Conservation (phyloP, 495 filamentous ascomycete genomes). For the Cairneyella variabilis region DNA sequence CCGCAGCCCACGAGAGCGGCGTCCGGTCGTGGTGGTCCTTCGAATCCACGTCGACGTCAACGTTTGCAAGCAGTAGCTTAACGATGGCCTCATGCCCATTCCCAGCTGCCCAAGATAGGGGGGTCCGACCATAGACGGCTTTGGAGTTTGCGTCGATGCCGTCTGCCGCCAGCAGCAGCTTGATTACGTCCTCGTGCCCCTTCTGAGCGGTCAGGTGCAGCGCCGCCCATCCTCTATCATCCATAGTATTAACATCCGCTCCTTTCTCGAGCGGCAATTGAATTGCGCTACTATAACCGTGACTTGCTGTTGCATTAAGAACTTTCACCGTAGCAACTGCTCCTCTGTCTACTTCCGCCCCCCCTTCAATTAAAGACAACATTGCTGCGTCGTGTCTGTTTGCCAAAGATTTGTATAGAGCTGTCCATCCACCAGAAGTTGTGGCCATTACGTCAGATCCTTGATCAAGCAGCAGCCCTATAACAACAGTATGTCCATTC, state of each 20-base stretch:
- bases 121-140: too few relatives aligned
- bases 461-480: background rate
- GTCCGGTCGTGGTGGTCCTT: background rate
- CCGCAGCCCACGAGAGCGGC: too few relatives aligned
- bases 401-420: background rate
- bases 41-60: background rate
- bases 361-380: background rate
- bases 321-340: background rate
- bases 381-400: background rate
- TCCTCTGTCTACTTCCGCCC: background rate
- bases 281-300: background rate
- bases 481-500: background rate
- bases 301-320: background rate
- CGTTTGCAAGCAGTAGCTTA: too few relatives aligned
- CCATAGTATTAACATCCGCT: too few relatives aligned
- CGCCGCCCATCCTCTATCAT: too few relatives aligned
- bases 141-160: too few relatives aligned
- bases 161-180: too few relatives aligned
- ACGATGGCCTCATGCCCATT: too few relatives aligned
- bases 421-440: background rate
- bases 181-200: too few relatives aligned
- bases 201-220: too few relatives aligned
- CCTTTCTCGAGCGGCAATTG: too few relatives aligned
- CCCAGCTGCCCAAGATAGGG: too few relatives aligned
- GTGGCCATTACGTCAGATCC: slow-evolving; percentile 1